These are phyloP conservation scores for Chlamydomonas reinhardtii DNA, from an alignment of 163 green algal species.

Conservation along the genomic window DNA sequence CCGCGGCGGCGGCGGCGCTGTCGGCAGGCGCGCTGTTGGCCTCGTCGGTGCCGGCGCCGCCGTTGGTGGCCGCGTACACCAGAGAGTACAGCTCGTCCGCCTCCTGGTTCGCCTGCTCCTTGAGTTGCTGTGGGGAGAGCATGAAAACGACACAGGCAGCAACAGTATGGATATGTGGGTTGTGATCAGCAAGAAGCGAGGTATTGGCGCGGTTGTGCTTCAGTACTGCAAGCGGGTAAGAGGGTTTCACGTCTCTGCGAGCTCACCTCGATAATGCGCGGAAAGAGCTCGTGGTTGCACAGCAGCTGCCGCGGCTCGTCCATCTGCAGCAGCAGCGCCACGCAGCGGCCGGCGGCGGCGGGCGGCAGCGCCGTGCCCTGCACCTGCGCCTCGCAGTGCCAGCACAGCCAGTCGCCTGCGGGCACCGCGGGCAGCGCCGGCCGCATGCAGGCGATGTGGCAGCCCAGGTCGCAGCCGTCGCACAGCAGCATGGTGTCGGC, in stretches of 20 bases:
- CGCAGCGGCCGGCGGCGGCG: slow-evolving; percentile 27
- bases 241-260: too few relatives aligned
- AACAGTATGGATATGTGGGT: too few relatives aligned
- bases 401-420: slow-evolving; percentile 56
- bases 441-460: slow-evolving; percentile 65
- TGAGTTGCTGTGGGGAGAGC: background rate
- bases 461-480: slow-evolving; percentile 67
- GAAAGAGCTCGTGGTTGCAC: slow-evolving; percentile 29
- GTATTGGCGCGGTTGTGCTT: too few relatives aligned
- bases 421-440: slow-evolving; percentile 36
- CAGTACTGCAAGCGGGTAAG: too few relatives aligned
- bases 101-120: slow-evolving; percentile 34
- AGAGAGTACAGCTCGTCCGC: slow-evolving; percentile 12
- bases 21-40: slow-evolving; percentile 3
- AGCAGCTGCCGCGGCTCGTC: slow-evolving; percentile 37
- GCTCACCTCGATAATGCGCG: slow-evolving; percentile 44
- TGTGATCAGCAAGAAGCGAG: too few relatives aligned
- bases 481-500: slow-evolving; percentile 67
- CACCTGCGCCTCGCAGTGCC: slow-evolving; percentile 48
- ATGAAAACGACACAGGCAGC: too few relatives aligned
- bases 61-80: background rate
- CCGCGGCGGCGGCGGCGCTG: too few relatives aligned
- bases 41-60: background rate
- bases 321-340: slow-evolving; percentile 36
- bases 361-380: slow-evolving; percentile 8